Conservation (phyloP, 164 flowering plant species). For the Liquidambar formosana region DNA sequence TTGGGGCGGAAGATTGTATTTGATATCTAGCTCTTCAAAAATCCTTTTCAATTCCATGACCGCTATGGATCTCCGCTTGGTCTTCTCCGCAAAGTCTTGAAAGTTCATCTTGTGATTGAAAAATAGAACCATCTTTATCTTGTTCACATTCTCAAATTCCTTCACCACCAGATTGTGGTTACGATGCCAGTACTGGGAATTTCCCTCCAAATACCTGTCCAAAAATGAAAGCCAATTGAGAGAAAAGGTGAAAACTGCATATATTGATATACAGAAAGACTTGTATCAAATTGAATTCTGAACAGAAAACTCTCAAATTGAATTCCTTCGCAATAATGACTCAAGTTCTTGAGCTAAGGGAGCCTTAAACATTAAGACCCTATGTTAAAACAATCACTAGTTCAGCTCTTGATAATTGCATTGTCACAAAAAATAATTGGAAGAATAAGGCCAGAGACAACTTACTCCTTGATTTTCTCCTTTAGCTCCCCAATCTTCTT, state of each 20-base stretch:
- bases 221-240: background rate
- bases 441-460: background rate
- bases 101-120: constrained; percentile 62
- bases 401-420: background rate
- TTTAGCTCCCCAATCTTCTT: constrained; percentile 46
- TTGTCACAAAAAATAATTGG: background rate
- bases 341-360: too few relatives aligned
- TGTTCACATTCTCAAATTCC: constrained; percentile 63
- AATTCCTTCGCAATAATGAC: too few relatives aligned
- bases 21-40: constrained; percentile 54
- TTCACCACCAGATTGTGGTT: constrained; percentile 50
- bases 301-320: background rate
- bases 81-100: constrained; percentile 58
- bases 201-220: constrained; percentile 50
- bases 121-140: constrained; percentile 53
- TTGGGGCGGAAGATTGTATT: constrained; percentile 53
- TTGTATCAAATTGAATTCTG: background rate
- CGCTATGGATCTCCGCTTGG: constrained; percentile 42
- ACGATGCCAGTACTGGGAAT: constrained; percentile 52
- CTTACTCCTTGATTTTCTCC: constrained; percentile 50
- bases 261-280: too few relatives aligned
- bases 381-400: background rate
- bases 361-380: too few relatives aligned
- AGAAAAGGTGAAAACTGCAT: too few relatives aligned
- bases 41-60: constrained; percentile 54